Percentiles rank a stretch among this genome's conserved stretches.
Conservation (phyloP, 441 rosid species). For the Macaranga tanarius region DNA sequence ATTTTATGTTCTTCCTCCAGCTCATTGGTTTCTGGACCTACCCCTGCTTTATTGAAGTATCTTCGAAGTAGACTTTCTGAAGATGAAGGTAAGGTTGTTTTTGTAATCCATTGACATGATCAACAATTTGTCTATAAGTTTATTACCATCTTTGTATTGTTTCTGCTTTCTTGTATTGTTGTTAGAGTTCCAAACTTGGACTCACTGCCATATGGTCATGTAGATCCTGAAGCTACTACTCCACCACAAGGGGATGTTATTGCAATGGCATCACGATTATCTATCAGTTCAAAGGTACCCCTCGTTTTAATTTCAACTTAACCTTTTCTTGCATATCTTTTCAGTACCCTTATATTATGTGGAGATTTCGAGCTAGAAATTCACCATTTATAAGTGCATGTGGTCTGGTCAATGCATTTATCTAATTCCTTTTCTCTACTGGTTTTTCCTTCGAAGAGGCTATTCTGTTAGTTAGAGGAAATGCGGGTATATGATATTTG, state of each 20-base stretch:
- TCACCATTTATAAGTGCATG: background rate
- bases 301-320: background rate
- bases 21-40: slow-evolving; percentile 88
- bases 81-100: slow-evolving; percentile 55
- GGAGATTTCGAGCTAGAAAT: background rate
- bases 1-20: slow-evolving; percentile 38
- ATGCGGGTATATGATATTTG: background rate
- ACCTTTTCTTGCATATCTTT: background rate
- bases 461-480: background rate
- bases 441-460: background rate
- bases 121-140: background rate
- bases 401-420: background rate
- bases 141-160: background rate
- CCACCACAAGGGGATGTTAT: slow-evolving; percentile 60
- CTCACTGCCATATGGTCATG: slow-evolving; percentile 11
- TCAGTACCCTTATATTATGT: background rate
- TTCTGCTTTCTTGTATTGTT: slow-evolving; percentile 10
- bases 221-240: slow-evolving; percentile 61
- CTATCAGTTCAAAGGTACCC: slow-evolving; percentile 76
- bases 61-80: slow-evolving; percentile 84
- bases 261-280: slow-evolving; percentile 80
- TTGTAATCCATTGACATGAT: background rate
- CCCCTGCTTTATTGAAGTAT: slow-evolving; percentile 74
- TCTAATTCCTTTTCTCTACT: background rate
- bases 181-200: background rate